Evolutionary conservation across 2,329 filamentous ascomycete species (phyloP), one percentile per base, ranked within the genome.

Genomic region (Amylocarpus encephaloides): DNA sequence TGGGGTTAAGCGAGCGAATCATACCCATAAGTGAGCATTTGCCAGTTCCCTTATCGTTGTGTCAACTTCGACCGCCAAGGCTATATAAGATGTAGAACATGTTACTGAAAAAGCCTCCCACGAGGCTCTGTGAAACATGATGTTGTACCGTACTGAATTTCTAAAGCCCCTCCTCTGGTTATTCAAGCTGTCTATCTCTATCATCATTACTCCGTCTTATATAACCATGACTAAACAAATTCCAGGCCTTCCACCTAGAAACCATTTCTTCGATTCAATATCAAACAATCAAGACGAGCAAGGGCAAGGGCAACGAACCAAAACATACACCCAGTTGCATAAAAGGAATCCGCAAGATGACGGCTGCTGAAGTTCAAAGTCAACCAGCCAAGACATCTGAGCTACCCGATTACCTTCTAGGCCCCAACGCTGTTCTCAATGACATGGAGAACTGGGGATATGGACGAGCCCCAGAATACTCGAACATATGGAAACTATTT

Each of bases 401-500:
- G n/a, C 47, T 55, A 62, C 79, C 80, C 18, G 80, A 83, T 64
- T 83, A 81, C 57, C 70, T 82, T 48, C 70, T 75, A 15, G 74
- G 79, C 55, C 73, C 77, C 0, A 74, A 83, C 62, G 79, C 79
- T 19, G 77, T 81, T 41, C 69, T 81, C 45, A 71, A 73, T 46
- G 78, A 82, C 43, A 46, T 46, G 22, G 77, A 75, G 10, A 70
- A 72, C 48, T 85, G 82, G 82, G 71, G 82, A 41, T 78, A 83
- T 65, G 78, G 78, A 9, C 67, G 67, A 48, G 72, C 78, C 36
- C 82, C 82, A 1, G 80, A 85, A 62, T 86, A 86, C 64, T 73
- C 72, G 34, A 82, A 81, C 62, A 85, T 82, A 2, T 71, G 82
- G 34, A 73, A 75, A 50, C 72, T 80, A 39, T 85, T 73, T 63